These are phyloP conservation scores for Cutaneotrichosporon arboriforme DNA, from an alignment of 1,284 basidiomycete genomes.

Conservation along the genomic window DNA sequence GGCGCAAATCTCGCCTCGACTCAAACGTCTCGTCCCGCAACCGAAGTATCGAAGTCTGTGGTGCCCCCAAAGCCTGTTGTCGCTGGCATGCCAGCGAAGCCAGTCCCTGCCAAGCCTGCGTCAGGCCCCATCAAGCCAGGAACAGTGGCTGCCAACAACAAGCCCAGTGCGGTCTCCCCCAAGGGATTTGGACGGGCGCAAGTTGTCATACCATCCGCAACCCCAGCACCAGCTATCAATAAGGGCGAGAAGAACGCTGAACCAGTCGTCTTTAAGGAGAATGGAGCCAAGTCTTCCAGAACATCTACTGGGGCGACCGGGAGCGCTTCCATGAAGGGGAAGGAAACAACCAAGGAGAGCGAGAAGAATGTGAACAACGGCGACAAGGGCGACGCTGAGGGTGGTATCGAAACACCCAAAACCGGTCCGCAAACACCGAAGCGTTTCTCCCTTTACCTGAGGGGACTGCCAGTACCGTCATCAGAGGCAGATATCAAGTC, in stretches of 20 bases:
- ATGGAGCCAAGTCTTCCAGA: not conserved
- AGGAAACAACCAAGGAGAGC: slow-evolving; percentile 47
- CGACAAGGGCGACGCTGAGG: slow-evolving; percentile 24
- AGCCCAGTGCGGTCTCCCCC: no score
- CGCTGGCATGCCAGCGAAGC: slow-evolving; percentile 9
- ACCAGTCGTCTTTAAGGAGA: not conserved
- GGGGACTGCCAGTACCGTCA: slow-evolving; percentile 55
- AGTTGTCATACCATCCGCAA: not conserved
- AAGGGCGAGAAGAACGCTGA: slow-evolving; percentile 9
- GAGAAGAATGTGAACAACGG: not conserved
- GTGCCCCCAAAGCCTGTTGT: slow-evolving; percentile 44
- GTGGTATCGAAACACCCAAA: slow-evolving; percentile 58
- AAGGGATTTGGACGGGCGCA: not conserved
- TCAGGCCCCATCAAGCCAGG: not conserved
- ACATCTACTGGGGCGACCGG: not conserved
- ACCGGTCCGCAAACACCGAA: slow-evolving; percentile 59
- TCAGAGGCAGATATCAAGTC: slow-evolving; percentile 65
- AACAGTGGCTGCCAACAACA: not conserved
- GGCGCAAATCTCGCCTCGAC: slow-evolving; percentile 11
- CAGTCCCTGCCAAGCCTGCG: slow-evolving; percentile 7
- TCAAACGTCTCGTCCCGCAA: not conserved
- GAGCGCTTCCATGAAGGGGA: slow-evolving; percentile 56
- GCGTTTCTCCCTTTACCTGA: slow-evolving; percentile 79
- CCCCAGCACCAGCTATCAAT: not conserved
- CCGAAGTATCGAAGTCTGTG: not conserved